Evolutionary conservation across 305 asterid genomes (phyloP), one percentile per base, ranked within the genome.

Genomic region (Fraxinus velutina): DNA sequence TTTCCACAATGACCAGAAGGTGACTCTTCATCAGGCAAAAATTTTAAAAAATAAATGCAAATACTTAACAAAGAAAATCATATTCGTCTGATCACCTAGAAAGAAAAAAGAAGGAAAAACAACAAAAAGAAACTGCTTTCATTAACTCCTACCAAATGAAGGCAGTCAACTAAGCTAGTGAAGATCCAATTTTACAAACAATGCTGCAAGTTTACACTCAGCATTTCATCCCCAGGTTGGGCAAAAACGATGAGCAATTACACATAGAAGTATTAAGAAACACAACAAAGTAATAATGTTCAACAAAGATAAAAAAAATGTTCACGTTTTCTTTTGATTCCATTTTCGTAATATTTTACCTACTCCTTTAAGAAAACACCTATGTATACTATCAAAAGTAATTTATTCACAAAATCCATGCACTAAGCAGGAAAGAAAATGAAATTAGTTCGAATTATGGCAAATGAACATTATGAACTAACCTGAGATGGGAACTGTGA

Each of bases 401-500:
- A 39, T 19, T 64, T 74, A 37, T 68, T 68, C 21, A 77, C 39
- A 74, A 34, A 24, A 21, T 47, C 24, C 13, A 75, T 66, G 81
- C 33, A 42, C 32, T 24, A 77, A 71, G 47, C 73, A 80, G 73
- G 68, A 32, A 8, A 82, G 10, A 50, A 80, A 39, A 47, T 13
- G 19, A 1, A 55, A 5, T 30, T 8, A 15, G 57, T 77, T 21
- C 73, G 2, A 27, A 64, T 24, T 24, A 24, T 42, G 42, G 50
- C 32, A 19, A 68, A 66, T 6, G 68, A 24, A 24, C 27, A 24
- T 24, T 24, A 24, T 24, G 27, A 75, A 88, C 92, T 64, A 89
- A 95, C 99, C 99, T 95, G 99, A 80, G 97, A 87, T 79, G 99
- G 99, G 82, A 90, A 95, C 88, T 92, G 92, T 34, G 97, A 90